Conservation (phyloP, 2,329 filamentous ascomycete genomes). For the Ophiostoma himal-ulmi region DNA sequence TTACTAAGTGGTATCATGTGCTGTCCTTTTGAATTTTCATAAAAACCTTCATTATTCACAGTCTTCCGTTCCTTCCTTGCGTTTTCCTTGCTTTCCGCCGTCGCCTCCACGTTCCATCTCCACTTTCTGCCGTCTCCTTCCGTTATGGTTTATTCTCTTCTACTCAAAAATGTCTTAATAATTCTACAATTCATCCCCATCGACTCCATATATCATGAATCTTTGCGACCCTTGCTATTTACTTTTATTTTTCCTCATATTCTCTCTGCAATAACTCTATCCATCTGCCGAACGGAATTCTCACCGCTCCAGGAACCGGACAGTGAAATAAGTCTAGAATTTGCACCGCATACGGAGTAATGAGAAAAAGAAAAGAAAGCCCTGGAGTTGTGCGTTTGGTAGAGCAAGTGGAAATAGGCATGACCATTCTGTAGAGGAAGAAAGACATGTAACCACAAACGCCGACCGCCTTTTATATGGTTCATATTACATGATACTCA, state of each 20-base stretch:
- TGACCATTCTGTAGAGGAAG: not conserved
- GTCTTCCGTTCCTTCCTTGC: not conserved
- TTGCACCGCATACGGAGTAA: not conserved
- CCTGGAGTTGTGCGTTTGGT: not conserved
- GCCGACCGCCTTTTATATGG: conserved; percentile 4
- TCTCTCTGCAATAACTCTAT: not conserved
- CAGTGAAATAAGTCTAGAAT: not conserved
- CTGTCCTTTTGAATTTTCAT: not conserved
- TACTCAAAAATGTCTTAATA: not conserved
- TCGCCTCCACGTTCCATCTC: conserved; percentile 16
- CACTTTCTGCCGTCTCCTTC: conserved; percentile 11
- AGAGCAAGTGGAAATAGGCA: not conserved
- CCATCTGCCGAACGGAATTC: conserved; percentile 12
- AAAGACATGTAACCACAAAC: not conserved
- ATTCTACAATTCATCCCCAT: not conserved
- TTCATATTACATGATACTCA: not conserved
- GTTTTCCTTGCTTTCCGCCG: not conserved
- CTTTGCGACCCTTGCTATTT: not conserved
- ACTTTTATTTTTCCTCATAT: conserved; percentile 12
- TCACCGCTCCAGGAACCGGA: conserved; percentile 16
- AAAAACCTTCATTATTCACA: not conserved
- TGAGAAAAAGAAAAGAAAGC: not conserved
- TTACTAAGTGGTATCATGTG: not conserved
- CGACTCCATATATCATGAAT: not conserved
- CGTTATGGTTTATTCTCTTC: not conserved